Percentiles rank a stretch among this genome's conserved stretches.
phyloP scores from a whole-genome alignment of 805 yeast genomes.

The Saccharomycopsis sp. region DNA sequence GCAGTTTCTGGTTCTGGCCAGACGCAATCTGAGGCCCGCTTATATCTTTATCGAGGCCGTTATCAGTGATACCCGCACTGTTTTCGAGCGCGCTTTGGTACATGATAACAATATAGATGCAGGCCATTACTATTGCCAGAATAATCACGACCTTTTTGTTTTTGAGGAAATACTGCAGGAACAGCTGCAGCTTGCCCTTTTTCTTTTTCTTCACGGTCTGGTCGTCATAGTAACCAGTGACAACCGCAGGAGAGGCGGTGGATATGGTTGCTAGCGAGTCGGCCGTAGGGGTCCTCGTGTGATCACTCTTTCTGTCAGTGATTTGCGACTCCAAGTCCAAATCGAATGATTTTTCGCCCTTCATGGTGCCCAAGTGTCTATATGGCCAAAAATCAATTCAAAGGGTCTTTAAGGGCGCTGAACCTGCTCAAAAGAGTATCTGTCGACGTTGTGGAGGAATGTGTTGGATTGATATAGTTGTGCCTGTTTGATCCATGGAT shows the following conservation, averaged over 20 bases:
- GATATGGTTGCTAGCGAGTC: not conserved
- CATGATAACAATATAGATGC: not conserved
- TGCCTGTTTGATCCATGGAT: not conserved
- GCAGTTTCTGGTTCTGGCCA: not conserved
- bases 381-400: too few relatives aligned
- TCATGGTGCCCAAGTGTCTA: not conserved
- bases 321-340: slow-evolving; percentile 2
- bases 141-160: not conserved
- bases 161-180: not conserved
- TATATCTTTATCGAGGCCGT: not conserved
- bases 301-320: not conserved
- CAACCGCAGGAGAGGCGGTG: too few relatives aligned
- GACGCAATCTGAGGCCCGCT: not conserved
- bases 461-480: not conserved
- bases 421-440: too few relatives aligned
- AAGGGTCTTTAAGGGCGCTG: too few relatives aligned
- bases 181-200: not conserved
- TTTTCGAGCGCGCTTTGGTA: not conserved
- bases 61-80: not conserved
- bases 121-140: not conserved
- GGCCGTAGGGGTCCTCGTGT: not conserved
- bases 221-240: not conserved
- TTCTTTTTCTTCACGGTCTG: not conserved
- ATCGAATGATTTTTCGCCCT: not conserved
- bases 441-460: too few relatives aligned